phyloP scores from a whole-genome alignment of 495 filamentous ascomycete genomes.

The Aspergillus wentii region DNA sequence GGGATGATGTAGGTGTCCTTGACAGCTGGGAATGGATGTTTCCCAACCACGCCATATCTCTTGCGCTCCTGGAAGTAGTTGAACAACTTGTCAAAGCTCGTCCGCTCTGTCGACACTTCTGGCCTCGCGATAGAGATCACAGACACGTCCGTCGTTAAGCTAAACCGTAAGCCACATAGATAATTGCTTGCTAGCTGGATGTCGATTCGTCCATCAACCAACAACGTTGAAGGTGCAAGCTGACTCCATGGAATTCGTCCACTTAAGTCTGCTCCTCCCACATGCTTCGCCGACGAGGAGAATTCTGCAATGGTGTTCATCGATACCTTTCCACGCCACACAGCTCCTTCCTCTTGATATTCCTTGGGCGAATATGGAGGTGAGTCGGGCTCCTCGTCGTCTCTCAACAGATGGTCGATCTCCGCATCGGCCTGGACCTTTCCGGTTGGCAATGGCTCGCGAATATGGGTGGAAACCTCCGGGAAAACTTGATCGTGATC shows the following conservation, averaged over 20 bases:
- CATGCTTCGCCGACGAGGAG: slow-evolving; percentile 68
- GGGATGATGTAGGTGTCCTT: slow-evolving; percentile 77
- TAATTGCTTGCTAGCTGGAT: slow-evolving; percentile 80
- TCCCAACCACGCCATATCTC: slow-evolving; percentile 75
- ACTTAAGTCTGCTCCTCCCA: slow-evolving; percentile 71
- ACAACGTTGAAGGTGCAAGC: slow-evolving; percentile 62
- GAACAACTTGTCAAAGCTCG: slow-evolving; percentile 63
- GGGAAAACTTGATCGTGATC: slow-evolving; percentile 41
- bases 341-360: slow-evolving; percentile 55
- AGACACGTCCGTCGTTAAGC: slow-evolving; percentile 64
- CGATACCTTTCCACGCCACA: slow-evolving; percentile 75
- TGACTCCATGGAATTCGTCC: slow-evolving; percentile 59
- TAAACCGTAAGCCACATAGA: slow-evolving; percentile 74
- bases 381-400: slow-evolving; percentile 77
- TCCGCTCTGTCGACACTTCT: slow-evolving; percentile 40
- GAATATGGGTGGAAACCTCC: slow-evolving; percentile 36
- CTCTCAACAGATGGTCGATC: slow-evolving; percentile 82
- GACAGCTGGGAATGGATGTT: slow-evolving; percentile 61
- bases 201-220: slow-evolving; percentile 79
- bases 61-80: slow-evolving; percentile 74
- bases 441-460: slow-evolving; percentile 33
- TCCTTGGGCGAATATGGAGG: slow-evolving; percentile 82
- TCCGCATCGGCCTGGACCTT: slow-evolving; percentile 71
- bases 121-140: slow-evolving; percentile 62
- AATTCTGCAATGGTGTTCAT: slow-evolving; percentile 78